Conservation (phyloP, 352 stramenopile species). For the Phytopythium cucurbitacearum region DNA sequence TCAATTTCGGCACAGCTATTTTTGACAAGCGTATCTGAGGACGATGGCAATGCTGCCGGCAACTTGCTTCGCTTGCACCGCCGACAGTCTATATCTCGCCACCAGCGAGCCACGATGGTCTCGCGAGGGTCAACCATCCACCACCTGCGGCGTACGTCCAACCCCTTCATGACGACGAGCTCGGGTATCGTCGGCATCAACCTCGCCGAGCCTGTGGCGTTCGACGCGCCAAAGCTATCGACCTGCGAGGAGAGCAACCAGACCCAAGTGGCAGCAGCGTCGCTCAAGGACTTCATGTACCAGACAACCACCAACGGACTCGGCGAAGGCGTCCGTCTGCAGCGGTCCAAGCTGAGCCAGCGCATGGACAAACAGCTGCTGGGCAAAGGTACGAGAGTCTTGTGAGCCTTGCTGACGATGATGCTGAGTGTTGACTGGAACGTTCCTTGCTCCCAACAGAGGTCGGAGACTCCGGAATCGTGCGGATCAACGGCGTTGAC, state of each 20-base stretch:
- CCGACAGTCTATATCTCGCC: not conserved
- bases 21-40: not conserved
- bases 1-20: not conserved
- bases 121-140: conserved; percentile 72
- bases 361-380: conserved; percentile 73
- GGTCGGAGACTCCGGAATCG: conserved; percentile 42
- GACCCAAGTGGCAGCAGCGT: conserved; percentile 2
- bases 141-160: conserved; percentile 61
- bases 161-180: conserved; percentile 85
- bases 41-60: not conserved
- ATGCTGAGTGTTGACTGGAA: not conserved
- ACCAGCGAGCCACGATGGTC: conserved; percentile 30
- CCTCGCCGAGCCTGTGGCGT: conserved; percentile 57
- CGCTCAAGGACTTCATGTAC: conserved; percentile 78
- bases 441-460: conserved; percentile 23
- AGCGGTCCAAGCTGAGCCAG: conserved; percentile 58
- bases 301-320: conserved; percentile 58
- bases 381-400: conserved; percentile 39
- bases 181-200: conserved; percentile 82
- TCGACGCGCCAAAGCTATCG: conserved; percentile 46
- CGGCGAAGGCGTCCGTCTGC: conserved; percentile 32
- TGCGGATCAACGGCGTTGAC: conserved; percentile 50
- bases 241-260: conserved; percentile 30
- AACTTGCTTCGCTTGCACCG: not conserved
- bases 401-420: not conserved